These are phyloP conservation scores for Naganishia randhawae DNA, from an alignment of 768 basidiomycete genomes.

Conservation along the genomic window DNA sequence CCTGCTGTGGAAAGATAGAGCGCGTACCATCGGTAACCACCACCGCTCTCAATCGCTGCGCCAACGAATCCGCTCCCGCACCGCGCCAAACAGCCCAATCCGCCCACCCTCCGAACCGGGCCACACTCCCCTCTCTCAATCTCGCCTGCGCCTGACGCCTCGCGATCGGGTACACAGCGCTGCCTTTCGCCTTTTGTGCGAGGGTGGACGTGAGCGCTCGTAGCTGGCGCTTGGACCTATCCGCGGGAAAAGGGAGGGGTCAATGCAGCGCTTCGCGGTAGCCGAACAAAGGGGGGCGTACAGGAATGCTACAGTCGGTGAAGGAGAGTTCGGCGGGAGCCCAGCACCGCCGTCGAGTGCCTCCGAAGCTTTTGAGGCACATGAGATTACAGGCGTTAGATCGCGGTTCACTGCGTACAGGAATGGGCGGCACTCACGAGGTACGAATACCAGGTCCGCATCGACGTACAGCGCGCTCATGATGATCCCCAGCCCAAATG, in stretches of 20 bases:
- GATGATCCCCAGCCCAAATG: neutral
- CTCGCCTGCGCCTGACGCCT: neutral
- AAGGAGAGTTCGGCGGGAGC: too few species aligned
- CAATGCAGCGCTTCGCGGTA: neutral
- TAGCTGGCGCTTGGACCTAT: neutral
- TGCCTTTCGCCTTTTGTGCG: neutral
- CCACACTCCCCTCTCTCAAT: neutral
- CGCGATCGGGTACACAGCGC: neutral
- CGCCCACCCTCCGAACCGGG: neutral
- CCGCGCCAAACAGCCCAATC: neutral
- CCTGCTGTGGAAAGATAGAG: too few species aligned
- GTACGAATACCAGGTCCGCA: neutral
- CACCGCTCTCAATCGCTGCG: neutral
- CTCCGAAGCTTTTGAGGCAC: too few species aligned
- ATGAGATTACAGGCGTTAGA: too few species aligned
- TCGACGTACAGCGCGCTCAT: neutral
- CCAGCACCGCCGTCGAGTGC: too few species aligned
- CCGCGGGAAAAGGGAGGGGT: neutral
- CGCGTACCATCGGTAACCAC: neutral
- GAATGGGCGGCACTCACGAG: neutral
- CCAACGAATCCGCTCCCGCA: neutral
- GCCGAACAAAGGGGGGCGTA: neutral
- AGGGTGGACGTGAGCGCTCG: neutral
- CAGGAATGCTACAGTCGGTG: slow-evolving; percentile 6
- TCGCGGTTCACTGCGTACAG: too few species aligned